Conservation (phyloP, 805 yeast genomes). For the Wickerhamiella hasegawae region DNA sequence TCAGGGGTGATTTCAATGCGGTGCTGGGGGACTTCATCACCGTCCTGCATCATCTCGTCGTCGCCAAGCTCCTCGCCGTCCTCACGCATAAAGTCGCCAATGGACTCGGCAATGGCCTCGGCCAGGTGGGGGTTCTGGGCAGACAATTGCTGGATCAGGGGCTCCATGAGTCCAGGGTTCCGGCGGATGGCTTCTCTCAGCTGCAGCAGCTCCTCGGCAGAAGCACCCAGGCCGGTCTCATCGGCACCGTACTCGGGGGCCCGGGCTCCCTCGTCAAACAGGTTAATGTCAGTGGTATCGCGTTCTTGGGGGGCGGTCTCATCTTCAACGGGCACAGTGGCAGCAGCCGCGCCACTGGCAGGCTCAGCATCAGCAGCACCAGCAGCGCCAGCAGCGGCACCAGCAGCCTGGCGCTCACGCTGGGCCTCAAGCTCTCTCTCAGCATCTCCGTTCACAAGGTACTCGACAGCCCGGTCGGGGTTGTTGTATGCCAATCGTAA, state of each 20-base stretch:
- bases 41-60: constrained; percentile 12
- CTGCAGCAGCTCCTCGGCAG: constrained; percentile 33
- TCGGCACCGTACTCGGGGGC: not conserved
- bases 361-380: constrained; percentile 14
- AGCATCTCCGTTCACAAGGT: constrained; percentile 57
- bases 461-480: constrained; percentile 97
- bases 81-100: constrained; percentile 11
- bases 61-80: constrained; percentile 20
- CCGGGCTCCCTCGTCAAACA: constrained; percentile 19
- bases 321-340: constrained; percentile 7
- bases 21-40: constrained; percentile 19
- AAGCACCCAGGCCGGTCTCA: constrained; percentile 24
- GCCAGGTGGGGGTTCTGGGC: constrained; percentile 75
- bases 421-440: constrained; percentile 15
- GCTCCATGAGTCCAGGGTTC: constrained; percentile 79
- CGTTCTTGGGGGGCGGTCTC: constrained; percentile 6
- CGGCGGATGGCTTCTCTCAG: constrained; percentile 66
- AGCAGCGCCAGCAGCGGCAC: constrained; percentile 10
- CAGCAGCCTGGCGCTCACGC: constrained; percentile 13
- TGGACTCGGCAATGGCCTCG: constrained; percentile 32
- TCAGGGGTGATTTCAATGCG: constrained; percentile 52
- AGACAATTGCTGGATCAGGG: constrained; percentile 67
- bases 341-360: not conserved
- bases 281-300: constrained; percentile 22
- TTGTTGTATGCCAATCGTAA: constrained; percentile 90